phyloP scores from a whole-genome alignment of 768 basidiomycete species.

The Chlorophyllum brunneum region DNA sequence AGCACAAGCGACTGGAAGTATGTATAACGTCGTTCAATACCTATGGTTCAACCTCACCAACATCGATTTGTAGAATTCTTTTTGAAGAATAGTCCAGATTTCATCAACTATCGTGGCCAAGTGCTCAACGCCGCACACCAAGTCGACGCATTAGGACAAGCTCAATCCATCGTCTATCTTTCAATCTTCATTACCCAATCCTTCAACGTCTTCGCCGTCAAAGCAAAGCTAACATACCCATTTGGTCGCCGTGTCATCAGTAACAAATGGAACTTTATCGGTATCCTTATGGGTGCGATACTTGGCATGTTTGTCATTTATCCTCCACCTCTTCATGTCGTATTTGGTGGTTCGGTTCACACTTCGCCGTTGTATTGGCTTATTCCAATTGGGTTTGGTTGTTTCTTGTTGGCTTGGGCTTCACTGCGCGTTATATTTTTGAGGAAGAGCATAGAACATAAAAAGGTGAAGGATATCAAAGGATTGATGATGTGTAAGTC shows the following conservation, averaged over 20 bases:
- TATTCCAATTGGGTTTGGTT: conserved; percentile 57
- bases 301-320: conserved; percentile 69
- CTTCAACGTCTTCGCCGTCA: conserved; percentile 71
- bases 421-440: conserved; percentile 55
- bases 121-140: conserved; percentile 42
- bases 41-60: not conserved
- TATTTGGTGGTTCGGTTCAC: conserved; percentile 58
- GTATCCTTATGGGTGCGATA: conserved; percentile 57
- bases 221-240: conserved; percentile 59
- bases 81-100: conserved; percentile 43
- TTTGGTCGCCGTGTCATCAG: conserved; percentile 53
- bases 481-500: conserved; percentile 71
- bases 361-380: conserved; percentile 67
- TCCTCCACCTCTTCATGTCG: conserved; percentile 64
- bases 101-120: conserved; percentile 50
- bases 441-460: conserved; percentile 49
- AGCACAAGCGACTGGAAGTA: conserved; percentile 43
- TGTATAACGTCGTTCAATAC: conserved; percentile 10
- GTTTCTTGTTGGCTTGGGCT: conserved; percentile 52
- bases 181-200: conserved; percentile 66
- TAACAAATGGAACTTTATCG: conserved; percentile 63
- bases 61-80: conserved; percentile 38
- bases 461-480: conserved; percentile 60
- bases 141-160: conserved; percentile 54
- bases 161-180: conserved; percentile 67